Percentiles rank a stretch among this genome's conserved stretches.
These are phyloP conservation scores for Calonectria fujianensis DNA, from an alignment of 2,329 filamentous ascomycete species.

Conservation along the genomic window DNA sequence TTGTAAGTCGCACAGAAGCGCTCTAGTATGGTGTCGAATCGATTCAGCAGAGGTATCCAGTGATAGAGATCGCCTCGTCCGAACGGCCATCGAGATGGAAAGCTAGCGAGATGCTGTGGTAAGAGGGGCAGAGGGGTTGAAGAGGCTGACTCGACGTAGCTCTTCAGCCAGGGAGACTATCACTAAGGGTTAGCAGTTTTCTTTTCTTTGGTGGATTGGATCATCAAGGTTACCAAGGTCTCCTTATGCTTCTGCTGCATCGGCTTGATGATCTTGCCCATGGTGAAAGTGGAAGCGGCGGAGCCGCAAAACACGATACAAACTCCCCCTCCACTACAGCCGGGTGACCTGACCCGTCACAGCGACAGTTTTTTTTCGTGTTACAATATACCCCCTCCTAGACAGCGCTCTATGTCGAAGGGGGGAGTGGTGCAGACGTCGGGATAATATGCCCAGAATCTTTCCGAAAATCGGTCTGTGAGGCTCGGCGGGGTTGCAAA, in stretches of 20 bases:
- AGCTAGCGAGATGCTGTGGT: slow-evolving; percentile 83
- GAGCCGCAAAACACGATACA: slow-evolving; percentile 70
- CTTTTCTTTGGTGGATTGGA: background rate
- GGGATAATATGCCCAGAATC: slow-evolving; percentile 24
- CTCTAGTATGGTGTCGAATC: slow-evolving; percentile 93
- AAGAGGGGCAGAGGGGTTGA: slow-evolving; percentile 84
- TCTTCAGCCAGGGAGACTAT: slow-evolving; percentile 90
- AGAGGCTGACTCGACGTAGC: slow-evolving; percentile 84
- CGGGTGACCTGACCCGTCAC: slow-evolving; percentile 59
- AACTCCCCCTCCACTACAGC: slow-evolving; percentile 76
- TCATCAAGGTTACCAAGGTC: slow-evolving; percentile 72
- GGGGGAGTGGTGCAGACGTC: slow-evolving; percentile 24
- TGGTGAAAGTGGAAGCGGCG: slow-evolving; percentile 75
- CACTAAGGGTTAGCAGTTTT: slow-evolving; percentile 52
- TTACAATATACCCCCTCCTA: slow-evolving; percentile 58
- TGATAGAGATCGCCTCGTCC: slow-evolving; percentile 97
- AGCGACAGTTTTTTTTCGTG: slow-evolving; percentile 63
- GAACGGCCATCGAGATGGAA: slow-evolving; percentile 95
- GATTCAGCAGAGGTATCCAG: slow-evolving; percentile 96
- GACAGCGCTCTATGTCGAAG: slow-evolving; percentile 55
- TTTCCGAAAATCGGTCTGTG: slow-evolving; percentile 36
- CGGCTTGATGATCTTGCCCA: slow-evolving; percentile 81
- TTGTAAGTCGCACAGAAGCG: slow-evolving; percentile 87
- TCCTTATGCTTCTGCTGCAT: slow-evolving; percentile 81
- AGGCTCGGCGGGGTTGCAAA: slow-evolving; percentile 40